Conservation (phyloP, 2,329 filamentous ascomycete genomes). For the Aspergillus sp. region DNA sequence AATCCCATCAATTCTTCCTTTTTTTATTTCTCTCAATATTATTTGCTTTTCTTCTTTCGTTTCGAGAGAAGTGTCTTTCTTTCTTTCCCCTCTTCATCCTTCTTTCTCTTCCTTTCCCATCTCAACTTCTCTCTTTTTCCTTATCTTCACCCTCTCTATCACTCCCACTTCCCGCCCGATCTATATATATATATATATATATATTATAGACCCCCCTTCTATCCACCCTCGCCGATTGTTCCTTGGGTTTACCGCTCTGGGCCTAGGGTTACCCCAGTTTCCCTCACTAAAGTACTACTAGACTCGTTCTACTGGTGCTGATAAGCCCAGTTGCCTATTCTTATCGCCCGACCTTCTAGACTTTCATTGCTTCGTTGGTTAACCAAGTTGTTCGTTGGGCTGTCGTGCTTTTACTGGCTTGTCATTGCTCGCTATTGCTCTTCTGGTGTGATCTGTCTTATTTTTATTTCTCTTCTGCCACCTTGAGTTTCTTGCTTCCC, state of each 20-base stretch:
- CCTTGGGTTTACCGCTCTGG: slow-evolving; percentile 17
- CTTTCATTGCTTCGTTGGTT: slow-evolving; percentile 7
- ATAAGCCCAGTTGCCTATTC: slow-evolving; percentile 14
- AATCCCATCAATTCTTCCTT: slow-evolving; percentile 2
- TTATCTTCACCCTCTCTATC: slow-evolving; percentile 10
- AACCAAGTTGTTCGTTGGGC: neutral
- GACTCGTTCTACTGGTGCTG: neutral
- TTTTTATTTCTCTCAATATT: slow-evolving; percentile 2
- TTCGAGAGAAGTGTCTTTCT: neutral
- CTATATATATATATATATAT: neutral
- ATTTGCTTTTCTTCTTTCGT: slow-evolving; percentile 3
- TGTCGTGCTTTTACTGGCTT: slow-evolving; percentile 8
- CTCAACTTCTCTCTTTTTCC: slow-evolving; percentile 6
- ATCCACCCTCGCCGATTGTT: neutral
- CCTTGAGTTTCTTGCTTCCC: neutral
- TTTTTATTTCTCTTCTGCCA: slow-evolving; percentile 5
- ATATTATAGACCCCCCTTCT: neutral
- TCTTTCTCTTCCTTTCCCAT: slow-evolving; percentile 12
- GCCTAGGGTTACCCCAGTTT: slow-evolving; percentile 10
- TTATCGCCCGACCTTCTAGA: slow-evolving; percentile 20
- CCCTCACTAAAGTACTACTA: neutral
- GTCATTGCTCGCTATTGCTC: neutral
- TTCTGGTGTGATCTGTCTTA: neutral
- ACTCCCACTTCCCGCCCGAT: slow-evolving; percentile 1
- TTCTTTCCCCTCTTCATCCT: slow-evolving; percentile 6